These are phyloP conservation scores for Xylaria longipes DNA, from an alignment of 495 filamentous ascomycete species.

Conservation along the genomic window DNA sequence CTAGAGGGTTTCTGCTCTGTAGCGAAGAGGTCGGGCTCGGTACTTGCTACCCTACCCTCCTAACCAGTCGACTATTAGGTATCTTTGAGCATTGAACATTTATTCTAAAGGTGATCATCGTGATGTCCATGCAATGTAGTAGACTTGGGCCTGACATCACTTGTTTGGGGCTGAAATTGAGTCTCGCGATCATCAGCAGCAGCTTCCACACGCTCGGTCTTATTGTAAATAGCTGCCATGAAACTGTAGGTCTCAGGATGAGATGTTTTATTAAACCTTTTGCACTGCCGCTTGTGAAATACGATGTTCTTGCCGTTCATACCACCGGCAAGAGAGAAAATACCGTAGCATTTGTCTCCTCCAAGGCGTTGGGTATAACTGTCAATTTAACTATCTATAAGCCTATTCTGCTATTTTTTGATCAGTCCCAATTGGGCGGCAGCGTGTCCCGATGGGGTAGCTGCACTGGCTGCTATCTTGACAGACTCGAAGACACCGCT, in stretches of 20 bases:
- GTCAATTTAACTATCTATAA: neutral
- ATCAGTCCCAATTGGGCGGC: slow-evolving; percentile 12
- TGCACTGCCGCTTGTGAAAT: neutral
- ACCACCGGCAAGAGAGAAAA: neutral
- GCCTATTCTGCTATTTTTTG: slow-evolving; percentile 8
- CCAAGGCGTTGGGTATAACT: neutral
- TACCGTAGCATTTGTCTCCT: neutral
- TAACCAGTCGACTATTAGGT: neutral
- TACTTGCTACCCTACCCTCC: too few species aligned
- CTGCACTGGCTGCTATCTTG: slow-evolving; percentile 38
- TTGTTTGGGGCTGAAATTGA: neutral
- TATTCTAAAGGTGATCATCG: neutral
- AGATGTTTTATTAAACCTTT: neutral
- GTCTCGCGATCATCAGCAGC: neutral
- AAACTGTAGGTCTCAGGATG: neutral
- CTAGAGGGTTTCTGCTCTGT: too few species aligned
- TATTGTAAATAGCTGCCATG: neutral
- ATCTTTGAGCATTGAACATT: neutral
- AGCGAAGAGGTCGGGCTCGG: too few species aligned
- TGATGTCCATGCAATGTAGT: neutral
- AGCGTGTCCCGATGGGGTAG: slow-evolving; percentile 37
- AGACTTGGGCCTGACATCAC: neutral
- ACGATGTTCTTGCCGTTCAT: neutral
- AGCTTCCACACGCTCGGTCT: neutral
- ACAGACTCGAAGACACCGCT: slow-evolving; percentile 41